Percentiles rank a stretch among this genome's conserved stretches.
phyloP scores from a whole-genome alignment of 31 red algal genomes.

The Asparagopsis taxiformis region DNA sequence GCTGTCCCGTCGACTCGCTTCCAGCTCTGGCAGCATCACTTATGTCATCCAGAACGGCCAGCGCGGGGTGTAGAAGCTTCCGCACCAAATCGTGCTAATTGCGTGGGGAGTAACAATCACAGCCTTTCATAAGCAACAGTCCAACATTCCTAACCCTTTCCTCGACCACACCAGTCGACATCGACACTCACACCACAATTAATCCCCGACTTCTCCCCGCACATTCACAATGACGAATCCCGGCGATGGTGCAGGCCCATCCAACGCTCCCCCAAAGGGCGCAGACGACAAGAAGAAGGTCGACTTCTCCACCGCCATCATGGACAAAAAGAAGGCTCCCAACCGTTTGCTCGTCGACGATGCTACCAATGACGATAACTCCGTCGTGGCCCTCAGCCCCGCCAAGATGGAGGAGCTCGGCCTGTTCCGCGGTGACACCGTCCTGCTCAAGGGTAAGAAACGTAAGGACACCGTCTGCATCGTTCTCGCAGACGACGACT shows the following conservation, averaged over 20 bases:
- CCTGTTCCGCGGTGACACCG: conserved; percentile 99
- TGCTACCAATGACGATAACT: conserved; percentile 98
- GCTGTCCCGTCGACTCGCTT: no score
- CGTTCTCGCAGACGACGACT: conserved; percentile 95
- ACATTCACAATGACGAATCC: conserved; percentile 9
- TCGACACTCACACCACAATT: no score
- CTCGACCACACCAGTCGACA: no score
- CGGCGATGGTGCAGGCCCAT: conserved; percentile 69
- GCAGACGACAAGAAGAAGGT: conserved; percentile 82
- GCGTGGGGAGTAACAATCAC: no score
- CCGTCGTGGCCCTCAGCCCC: conserved; percentile 85
- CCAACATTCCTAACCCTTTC: no score
- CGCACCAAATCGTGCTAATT: no score
- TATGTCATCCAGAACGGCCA: no score
- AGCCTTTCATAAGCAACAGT: no score
- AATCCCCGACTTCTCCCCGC: no score
- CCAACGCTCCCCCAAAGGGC: conserved; percentile 33
- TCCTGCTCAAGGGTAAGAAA: conserved; percentile 96
- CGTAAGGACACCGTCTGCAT: conserved; percentile 98
- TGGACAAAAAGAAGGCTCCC: conserved; percentile 99
- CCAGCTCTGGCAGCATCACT: no score
- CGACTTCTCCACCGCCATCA: conserved; percentile 96
- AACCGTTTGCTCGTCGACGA: conserved; percentile 99
- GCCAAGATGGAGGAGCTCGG: conserved; percentile 99
- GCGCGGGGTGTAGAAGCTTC: no score